Base-by-base conservation (phyloP, 345 rosid species). In the Hypericum perforatum region DNA sequence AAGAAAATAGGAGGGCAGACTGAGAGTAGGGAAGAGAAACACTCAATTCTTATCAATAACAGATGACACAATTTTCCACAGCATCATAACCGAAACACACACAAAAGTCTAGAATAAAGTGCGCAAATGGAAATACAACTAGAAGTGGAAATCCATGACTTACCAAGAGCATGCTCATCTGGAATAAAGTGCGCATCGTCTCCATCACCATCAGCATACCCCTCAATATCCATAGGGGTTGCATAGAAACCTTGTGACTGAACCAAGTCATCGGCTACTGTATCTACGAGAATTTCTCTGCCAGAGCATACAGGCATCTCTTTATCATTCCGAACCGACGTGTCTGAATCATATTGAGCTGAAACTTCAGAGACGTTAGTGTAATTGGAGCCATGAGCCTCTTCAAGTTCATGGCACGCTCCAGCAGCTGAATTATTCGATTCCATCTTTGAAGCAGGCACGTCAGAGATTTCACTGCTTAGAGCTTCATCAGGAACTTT, bases 321-420 rank as follows among this genome's bases (percentile, higher is more conserved):
- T 69, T 71, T 80, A 43, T 67, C 63, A 45, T 78, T 75, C 86
- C 76, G 73, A 68, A 89, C 76, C n/a, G 97, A 86, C 13, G 86
- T 41, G 43, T 73, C 80, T 36, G 96, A 81, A 53, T 60, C 69
- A 53, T 52, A 49, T 48, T 56, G 70, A 13, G 45, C 55, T 43
- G 63, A 70, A 57, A 73, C 57, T 39, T 56, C 67, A 11, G 75
- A 64, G 37, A 70, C 70, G 49, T 58, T 52, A 57, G 66, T 64
- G 60, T 55, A 58, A 58, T 56, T 39, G 0, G 73, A 45, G 69
- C 67, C 63, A 55, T 55, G 62, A 41, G 56, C 65, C 47, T 54
- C 49, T 57, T 64, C 71, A 37, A 41, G 59, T 55, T 46, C 46
- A 57, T 53, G 49, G 56, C 49, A 56, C 49, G 53, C 61, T 62